Conservation (phyloP, 2,329 filamentous ascomycete genomes). For the Fusarium abutilonis region DNA sequence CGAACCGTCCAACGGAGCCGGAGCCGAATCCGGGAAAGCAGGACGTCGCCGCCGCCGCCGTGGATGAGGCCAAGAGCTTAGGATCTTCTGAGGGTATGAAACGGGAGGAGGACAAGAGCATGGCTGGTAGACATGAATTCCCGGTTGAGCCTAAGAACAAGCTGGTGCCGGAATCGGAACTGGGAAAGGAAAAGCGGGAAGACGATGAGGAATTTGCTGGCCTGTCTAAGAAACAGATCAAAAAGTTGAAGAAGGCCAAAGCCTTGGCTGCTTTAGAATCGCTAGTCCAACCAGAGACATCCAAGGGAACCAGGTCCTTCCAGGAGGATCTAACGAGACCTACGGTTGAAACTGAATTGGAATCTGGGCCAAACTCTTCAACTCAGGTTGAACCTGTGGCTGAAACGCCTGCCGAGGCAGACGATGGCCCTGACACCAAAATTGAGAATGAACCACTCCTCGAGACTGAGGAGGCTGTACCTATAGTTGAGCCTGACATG, state of each 20-base stretch:
- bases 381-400: conserved; percentile 20
- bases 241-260: conserved; percentile 41
- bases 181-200: conserved; percentile 35
- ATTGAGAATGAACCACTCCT: conserved; percentile 38
- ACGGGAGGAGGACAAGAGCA: conserved; percentile 32
- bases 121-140: conserved; percentile 28
- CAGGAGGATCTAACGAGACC: conserved; percentile 25
- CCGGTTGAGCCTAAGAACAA: conserved; percentile 32
- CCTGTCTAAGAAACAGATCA: conserved; percentile 44
- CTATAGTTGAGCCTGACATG: conserved; percentile 44
- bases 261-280: conserved; percentile 34
- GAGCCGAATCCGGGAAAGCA: conserved; percentile 41
- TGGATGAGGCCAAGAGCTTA: conserved; percentile 38
- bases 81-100: conserved; percentile 31
- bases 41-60: conserved; percentile 40
- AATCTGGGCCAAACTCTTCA: conserved; percentile 28
- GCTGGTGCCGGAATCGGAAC: conserved; percentile 31
- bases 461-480: conserved; percentile 41
- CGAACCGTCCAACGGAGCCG: conserved; percentile 35
- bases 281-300: conserved; percentile 28
- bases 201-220: conserved; percentile 41
- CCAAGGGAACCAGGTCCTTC: conserved; percentile 30
- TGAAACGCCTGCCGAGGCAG: conserved; percentile 20
- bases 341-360: conserved; percentile 34
- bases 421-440: conserved; percentile 29